These are phyloP conservation scores for Aspergillus ochraceoroseus DNA, from an alignment of 2,329 filamentous ascomycete species.

Conservation along the genomic window DNA sequence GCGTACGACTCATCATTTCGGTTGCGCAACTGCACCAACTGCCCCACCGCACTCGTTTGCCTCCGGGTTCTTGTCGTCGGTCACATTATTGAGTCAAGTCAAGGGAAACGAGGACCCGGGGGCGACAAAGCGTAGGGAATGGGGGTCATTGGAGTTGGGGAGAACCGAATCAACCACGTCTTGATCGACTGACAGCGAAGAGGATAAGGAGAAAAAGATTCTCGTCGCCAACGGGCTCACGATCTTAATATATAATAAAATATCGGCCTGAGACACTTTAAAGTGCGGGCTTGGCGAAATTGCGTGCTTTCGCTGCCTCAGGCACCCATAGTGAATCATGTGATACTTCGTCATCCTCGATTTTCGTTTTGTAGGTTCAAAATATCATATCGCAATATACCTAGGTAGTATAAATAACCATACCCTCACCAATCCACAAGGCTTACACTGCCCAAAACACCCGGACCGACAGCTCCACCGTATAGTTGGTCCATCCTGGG, in stretches of 20 bases:
- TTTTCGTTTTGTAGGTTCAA: background rate
- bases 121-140: background rate
- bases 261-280: constrained; percentile 15
- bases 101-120: constrained; percentile 1
- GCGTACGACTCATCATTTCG: background rate
- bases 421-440: background rate
- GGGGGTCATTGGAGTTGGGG: background rate
- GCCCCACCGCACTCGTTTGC: constrained; percentile 4
- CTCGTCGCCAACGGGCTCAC: constrained; percentile 10
- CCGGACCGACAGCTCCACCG: constrained; percentile 28
- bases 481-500: constrained; percentile 35
- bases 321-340: background rate
- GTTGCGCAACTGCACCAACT: constrained; percentile 2
- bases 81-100: constrained; percentile 10
- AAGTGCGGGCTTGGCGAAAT: constrained; percentile 31
- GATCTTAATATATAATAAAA: constrained; percentile 32
- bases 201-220: constrained; percentile 9
- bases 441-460: constrained; percentile 38
- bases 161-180: background rate
- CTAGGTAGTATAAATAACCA: background rate
- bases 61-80: constrained; percentile 21
- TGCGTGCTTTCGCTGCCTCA: constrained; percentile 29
- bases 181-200: background rate
- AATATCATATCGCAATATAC: no score
- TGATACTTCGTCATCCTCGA: background rate